These are phyloP conservation scores for Spathaspora arborariae DNA, from an alignment of 805 yeast species.

Conservation along the genomic window DNA sequence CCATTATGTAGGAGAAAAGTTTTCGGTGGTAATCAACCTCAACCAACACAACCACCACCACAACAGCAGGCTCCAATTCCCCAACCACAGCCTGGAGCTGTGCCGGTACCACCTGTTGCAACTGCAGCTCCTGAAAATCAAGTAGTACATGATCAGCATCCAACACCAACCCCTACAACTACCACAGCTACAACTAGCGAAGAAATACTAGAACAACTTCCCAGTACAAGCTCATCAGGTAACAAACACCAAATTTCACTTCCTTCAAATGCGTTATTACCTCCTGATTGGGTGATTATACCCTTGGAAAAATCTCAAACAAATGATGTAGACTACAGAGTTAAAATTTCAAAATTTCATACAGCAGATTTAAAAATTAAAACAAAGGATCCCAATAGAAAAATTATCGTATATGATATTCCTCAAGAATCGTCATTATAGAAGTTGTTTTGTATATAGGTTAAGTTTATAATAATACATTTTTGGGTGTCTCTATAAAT, in stretches of 20 bases:
- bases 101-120: not conserved
- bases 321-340: constrained; percentile 12
- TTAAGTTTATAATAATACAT: not conserved
- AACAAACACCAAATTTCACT: constrained; percentile 5
- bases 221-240: not conserved
- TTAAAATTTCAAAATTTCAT: constrained; percentile 15
- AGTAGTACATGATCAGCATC: not conserved
- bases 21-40: constrained; percentile 14
- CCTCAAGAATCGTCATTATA: constrained; percentile 5
- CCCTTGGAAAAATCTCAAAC: constrained; percentile 16
- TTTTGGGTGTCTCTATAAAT: not conserved
- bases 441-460: not conserved
- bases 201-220: not conserved
- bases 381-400: constrained; percentile 4
- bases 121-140: not conserved
- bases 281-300: constrained; percentile 28
- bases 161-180: not conserved
- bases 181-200: not conserved
- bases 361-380: constrained; percentile 15
- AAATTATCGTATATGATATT: constrained; percentile 3
- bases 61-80: not conserved
- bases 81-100: constrained; percentile 1
- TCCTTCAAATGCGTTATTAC: constrained; percentile 23
- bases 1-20: constrained; percentile 86
- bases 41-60: not conserved